Evolutionary conservation across 331 rosid species (phyloP).

Genomic region (Ulmus americana): DNA sequence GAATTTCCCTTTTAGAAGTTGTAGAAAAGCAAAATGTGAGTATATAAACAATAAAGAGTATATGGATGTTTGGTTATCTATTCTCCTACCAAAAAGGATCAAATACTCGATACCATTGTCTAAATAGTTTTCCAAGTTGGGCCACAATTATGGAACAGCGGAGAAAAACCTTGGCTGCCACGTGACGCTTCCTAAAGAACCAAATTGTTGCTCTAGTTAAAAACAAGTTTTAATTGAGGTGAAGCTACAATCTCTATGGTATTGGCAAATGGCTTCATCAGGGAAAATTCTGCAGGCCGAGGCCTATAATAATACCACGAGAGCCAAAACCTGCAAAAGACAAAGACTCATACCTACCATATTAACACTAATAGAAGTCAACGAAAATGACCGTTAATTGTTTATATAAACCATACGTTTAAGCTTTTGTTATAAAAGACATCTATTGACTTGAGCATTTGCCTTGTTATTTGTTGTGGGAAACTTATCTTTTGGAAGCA

Average conservation of each 20-base stretch:
- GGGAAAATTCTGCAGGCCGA: conserved; percentile 53
- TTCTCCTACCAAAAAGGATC: not conserved
- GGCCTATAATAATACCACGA: conserved; percentile 23
- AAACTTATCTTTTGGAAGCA: not conserved
- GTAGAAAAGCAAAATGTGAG: too few species aligned
- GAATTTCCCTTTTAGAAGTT: too few species aligned
- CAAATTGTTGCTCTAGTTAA: not conserved
- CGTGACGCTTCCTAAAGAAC: conserved; percentile 4
- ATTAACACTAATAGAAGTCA: conserved; percentile 5
- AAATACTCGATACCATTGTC: not conserved
- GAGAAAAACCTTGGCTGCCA: conserved; percentile 1
- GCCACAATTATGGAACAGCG: not conserved
- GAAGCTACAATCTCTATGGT: conserved; percentile 8
- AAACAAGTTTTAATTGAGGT: not conserved
- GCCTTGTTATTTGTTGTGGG: not conserved
- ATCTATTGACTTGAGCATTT: not conserved
- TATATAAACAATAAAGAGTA: too few species aligned
- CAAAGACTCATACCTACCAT: not conserved
- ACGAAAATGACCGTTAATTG: conserved; percentile 1
- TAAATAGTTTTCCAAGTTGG: not conserved
- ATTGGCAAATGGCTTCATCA: conserved; percentile 65
- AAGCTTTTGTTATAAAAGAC: not conserved
- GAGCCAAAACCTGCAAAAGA: conserved; percentile 15
- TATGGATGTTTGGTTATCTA: too few species aligned
- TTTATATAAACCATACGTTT: too few species aligned